Base-by-base conservation (phyloP, 768 basidiomycete genomes). In the Lactarius sp. region DNA sequence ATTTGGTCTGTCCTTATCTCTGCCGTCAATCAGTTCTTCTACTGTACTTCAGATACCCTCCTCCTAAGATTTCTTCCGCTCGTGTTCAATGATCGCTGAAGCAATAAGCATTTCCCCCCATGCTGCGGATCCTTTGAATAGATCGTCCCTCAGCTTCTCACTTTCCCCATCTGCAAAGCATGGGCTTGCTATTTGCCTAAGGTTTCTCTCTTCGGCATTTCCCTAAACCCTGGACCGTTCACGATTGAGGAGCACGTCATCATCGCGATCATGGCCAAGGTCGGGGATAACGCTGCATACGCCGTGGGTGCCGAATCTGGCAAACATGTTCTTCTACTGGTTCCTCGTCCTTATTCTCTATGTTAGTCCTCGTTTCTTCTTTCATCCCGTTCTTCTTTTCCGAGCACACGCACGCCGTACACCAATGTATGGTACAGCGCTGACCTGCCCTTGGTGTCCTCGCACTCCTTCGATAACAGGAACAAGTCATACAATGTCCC, bases 11-110 rank as follows among this genome's bases (percentile, higher is more conserved):
- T 86, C 66, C 20, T 91, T 54, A 78, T 90, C 22, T 80, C 88
- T 0, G 86, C 87, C 47, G 77, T 90, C 77, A 90, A 90, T 73
- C 88, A 89, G 69, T 90, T 88, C 75, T 89, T n/a, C n/a, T n/a
- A n/a, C n/a, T 90, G 73, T 86, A 81, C 72, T 83, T 89, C 67
- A 82, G 87, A 34, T 89, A 83, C 69, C 88, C 87, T 4, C 73
- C 80, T 59, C 50, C 50, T 20, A 59, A 65, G 22, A 73, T 73
- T 22, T 70, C 31, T 27, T 34, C 22, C 10, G 31, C 16, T 8
- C 13, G n/a, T 7, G 22, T 44, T 34, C 4, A 44, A 37, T 47
- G 22, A 27, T 27, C 41, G 9, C 1, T 62, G 55, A 27, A 27
- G 1, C 22, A 27, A 27, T 27, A 27, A n/a, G 2, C 22, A 2